Conservation (phyloP, 306 rosid species). For the Herpetospermum pedunculosum region DNA sequence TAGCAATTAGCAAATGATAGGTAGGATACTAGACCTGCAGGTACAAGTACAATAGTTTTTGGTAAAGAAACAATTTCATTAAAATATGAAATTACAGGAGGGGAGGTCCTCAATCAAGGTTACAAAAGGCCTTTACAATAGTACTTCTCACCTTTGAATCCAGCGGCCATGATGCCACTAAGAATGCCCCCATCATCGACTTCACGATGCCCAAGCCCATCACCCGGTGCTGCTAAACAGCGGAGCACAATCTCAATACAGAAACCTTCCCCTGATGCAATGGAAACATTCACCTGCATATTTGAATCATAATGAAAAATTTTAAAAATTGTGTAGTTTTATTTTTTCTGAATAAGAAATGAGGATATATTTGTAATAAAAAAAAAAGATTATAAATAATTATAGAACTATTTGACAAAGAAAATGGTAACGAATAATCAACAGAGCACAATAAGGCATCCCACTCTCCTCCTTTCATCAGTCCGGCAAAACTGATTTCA, state of each 20-base stretch:
- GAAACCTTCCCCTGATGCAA: constrained; percentile 57
- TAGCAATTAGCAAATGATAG: background rate
- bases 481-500: background rate
- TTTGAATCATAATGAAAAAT: background rate
- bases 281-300: constrained; percentile 57
- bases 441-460: background rate
- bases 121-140: too few relatives aligned
- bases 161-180: constrained; percentile 66
- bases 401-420: background rate
- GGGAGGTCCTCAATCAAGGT: too few relatives aligned
- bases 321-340: background rate
- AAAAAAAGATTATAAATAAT: background rate
- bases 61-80: too few relatives aligned
- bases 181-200: constrained; percentile 74
- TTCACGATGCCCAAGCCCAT: constrained; percentile 66
- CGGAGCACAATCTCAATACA: constrained; percentile 82
- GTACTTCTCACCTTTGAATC: constrained; percentile 71
- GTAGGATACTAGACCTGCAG: background rate
- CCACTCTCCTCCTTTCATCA: background rate
- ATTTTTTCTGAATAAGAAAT: background rate
- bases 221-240: constrained; percentile 70
- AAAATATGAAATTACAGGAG: too few relatives aligned
- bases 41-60: too few relatives aligned
- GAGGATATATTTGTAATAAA: background rate
- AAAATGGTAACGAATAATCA: background rate